phyloP scores from a whole-genome alignment of 495 filamentous ascomycete genomes.

The Apiosordaria backusii region DNA sequence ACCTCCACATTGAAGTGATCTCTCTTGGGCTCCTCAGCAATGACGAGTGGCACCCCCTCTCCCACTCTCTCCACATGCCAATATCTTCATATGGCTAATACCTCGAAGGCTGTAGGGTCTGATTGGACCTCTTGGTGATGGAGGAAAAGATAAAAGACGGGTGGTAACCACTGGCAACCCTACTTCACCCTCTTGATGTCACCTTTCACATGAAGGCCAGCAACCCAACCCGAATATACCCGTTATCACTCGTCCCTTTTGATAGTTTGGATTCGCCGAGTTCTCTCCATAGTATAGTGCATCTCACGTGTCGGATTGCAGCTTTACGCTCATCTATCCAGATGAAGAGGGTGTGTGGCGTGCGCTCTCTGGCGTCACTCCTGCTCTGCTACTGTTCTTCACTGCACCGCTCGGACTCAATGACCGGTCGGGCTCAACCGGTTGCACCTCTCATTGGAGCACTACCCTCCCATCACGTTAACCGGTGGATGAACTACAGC shows the following conservation, averaged over 20 bases:
- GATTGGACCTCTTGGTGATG: no score
- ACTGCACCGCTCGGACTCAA: neutral
- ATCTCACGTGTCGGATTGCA: neutral
- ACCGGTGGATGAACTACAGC: neutral
- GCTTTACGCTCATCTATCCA: neutral
- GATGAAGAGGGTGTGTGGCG: neutral
- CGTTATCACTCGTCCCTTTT: neutral
- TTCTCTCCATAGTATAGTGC: neutral
- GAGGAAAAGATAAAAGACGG: no score
- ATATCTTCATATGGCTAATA: no score
- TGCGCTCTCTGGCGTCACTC: neutral
- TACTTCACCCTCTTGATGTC: neutral
- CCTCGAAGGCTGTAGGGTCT: no score
- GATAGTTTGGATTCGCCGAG: neutral
- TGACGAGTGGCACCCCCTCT: no score
- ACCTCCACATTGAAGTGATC: no score
- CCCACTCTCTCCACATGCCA: no score
- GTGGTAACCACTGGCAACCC: neutral
- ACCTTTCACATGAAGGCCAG: neutral
- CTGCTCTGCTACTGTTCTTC: neutral
- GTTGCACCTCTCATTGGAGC: neutral
- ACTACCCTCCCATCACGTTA: neutral
- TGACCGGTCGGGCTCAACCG: neutral
- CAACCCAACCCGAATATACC: neutral
- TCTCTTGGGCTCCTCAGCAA: neutral